Evolutionary conservation across 805 yeast genomes (phyloP), one percentile per base, ranked within the genome.

Genomic region (Kuraishia molischiana): DNA sequence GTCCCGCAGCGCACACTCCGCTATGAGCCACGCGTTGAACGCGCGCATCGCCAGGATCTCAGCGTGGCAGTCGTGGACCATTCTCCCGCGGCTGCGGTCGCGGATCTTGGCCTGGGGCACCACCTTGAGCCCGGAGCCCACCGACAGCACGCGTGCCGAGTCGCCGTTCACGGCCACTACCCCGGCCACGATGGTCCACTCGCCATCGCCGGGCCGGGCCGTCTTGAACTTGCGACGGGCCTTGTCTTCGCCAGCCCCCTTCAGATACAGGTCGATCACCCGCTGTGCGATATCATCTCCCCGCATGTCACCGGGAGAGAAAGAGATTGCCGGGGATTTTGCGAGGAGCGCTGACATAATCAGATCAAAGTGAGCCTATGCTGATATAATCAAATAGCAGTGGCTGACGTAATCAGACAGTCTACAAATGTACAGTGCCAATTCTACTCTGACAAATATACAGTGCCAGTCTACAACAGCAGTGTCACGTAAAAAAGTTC

Each of bases 51-150:
- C 73, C 13, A 92, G 58, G 2, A 87, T 71, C 51, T 90, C 98
- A 0, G 97, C 97, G 60, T 90, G 98, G 54, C 79, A 64, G 55
- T 90, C 97, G 50, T 90, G 97, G 0, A 90, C 62, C 6, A 86
- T 54, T 14, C 54, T 51, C 0, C 97, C 97, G 0, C 61, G 40
- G 2, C 72, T 60, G 35, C 61, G 59, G 3, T 52, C 43, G 2
- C 60, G 38, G 1, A 81, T 54, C 2, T 45, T 50, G 1, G 45
- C 52, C 47, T 79, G 74, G 1, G 97, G 89, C 15, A 72, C 48
- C 0, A 85, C 72, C 52, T 92, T 92, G 36, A 86, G 83, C 1
- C 98, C 98, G 0, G 97, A 85, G 0, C 87, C 68, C 3, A 85
- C 32, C 0, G 77, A 55, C 2, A 85, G 48, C 1, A 73, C 61